Conservation (phyloP, 2,329 filamentous ascomycete species). For the Colletotrichum lindemuthianum region DNA sequence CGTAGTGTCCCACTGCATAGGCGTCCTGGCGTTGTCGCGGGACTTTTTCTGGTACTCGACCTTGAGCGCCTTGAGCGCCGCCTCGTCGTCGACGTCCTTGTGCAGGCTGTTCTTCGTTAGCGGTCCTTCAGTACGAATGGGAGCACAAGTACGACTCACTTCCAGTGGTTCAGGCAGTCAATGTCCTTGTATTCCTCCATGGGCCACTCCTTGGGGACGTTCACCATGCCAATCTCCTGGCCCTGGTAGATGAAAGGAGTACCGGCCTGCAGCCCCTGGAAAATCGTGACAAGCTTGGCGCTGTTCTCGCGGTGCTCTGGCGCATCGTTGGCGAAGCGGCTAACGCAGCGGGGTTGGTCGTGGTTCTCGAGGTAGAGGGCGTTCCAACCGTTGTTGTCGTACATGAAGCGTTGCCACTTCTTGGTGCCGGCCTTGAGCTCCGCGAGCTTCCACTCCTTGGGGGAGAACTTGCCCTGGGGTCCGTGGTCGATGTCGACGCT, state of each 20-base stretch:
- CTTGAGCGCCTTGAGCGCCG: conserved; percentile 49
- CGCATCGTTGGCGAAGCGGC: conserved; percentile 62
- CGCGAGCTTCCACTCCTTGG: conserved; percentile 56
- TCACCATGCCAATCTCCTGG: conserved; percentile 75
- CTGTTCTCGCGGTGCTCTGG: conserved; percentile 59
- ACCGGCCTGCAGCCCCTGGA: conserved; percentile 67
- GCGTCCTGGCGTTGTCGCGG: conserved; percentile 76
- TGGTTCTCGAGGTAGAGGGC: conserved; percentile 74
- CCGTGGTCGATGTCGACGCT: conserved; percentile 62
- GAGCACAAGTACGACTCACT: conserved; percentile 42
- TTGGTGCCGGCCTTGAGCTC: conserved; percentile 63
- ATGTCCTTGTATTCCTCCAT: conserved; percentile 77
- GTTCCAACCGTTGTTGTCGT: conserved; percentile 70
- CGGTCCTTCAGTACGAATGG: neutral
- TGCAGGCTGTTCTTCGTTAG: conserved; percentile 42
- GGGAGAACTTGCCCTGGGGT: conserved; percentile 54
- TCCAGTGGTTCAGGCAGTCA: conserved; percentile 64
- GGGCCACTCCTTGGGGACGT: conserved; percentile 68
- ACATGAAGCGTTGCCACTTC: conserved; percentile 70
- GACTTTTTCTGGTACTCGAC: conserved; percentile 66
- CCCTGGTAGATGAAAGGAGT: conserved; percentile 77
- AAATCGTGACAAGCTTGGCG: conserved; percentile 69
- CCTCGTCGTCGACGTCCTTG: conserved; percentile 51
- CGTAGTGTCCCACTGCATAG: conserved; percentile 75
- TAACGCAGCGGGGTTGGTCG: conserved; percentile 70